phyloP scores from a whole-genome alignment of 2,329 filamentous ascomycete species.

The Alternaria hordeiaustralica region DNA sequence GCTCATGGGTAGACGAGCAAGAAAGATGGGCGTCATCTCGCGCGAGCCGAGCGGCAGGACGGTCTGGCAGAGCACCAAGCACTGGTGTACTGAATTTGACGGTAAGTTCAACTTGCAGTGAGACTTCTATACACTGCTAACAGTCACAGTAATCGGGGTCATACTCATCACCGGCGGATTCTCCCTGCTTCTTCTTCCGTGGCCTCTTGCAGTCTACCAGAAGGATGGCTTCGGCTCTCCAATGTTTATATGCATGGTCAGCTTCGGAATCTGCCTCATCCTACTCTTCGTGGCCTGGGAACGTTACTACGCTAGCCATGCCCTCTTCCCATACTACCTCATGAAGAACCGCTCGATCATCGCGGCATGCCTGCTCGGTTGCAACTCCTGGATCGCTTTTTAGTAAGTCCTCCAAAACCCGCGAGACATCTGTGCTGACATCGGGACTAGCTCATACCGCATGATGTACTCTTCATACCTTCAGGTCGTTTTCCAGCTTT shows the following conservation, averaged over 20 bases:
- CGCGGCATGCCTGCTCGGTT: conserved; percentile 55
- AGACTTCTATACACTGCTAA: neutral
- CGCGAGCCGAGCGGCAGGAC: conserved; percentile 55
- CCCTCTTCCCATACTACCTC: conserved; percentile 54
- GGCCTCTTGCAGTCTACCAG: conserved; percentile 58
- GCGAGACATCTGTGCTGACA: neutral
- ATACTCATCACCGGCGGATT: conserved; percentile 66
- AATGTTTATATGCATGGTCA: conserved; percentile 48
- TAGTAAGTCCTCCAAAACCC: conserved; percentile 19
- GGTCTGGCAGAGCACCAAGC: conserved; percentile 52
- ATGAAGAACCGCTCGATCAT: conserved; percentile 57
- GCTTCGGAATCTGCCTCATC: conserved; percentile 43
- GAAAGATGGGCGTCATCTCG: conserved; percentile 57
- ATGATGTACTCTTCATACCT: conserved; percentile 47
- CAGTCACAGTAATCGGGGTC: conserved; percentile 59
- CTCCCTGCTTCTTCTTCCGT: conserved; percentile 70
- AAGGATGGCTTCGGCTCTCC: conserved; percentile 38
- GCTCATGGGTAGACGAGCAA: conserved; percentile 65
- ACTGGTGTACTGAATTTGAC: conserved; percentile 69
- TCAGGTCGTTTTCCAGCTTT: conserved; percentile 43
- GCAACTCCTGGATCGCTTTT: conserved; percentile 27
- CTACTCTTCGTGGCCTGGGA: conserved; percentile 48
- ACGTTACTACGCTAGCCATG: conserved; percentile 44
- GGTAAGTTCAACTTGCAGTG: conserved; percentile 2
- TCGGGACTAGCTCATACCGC: conserved; percentile 30